phyloP scores from a whole-genome alignment of 495 filamentous ascomycete genomes.

The Aspergillus hancockii region DNA sequence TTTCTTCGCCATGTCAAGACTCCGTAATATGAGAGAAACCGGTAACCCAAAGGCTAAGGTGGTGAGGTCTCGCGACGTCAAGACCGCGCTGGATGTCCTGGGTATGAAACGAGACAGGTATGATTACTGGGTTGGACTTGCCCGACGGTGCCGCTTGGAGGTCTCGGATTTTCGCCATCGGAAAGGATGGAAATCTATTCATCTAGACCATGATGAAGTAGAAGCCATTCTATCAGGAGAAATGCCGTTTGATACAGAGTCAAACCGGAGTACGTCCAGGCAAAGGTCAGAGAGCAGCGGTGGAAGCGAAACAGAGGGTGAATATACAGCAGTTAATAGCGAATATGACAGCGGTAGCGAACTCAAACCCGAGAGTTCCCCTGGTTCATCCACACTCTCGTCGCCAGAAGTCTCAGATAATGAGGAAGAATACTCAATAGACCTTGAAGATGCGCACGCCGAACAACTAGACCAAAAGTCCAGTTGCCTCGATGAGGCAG shows the following conservation, averaged over 20 bases:
- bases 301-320: slow-evolving; percentile 23
- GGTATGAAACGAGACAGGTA: slow-evolving; percentile 37
- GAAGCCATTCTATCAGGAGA: slow-evolving; percentile 46
- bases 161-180: slow-evolving; percentile 50
- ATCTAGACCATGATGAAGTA: slow-evolving; percentile 55
- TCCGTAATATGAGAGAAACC: slow-evolving; percentile 43
- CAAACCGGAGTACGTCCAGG: slow-evolving; percentile 7
- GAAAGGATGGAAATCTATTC: slow-evolving; percentile 27
- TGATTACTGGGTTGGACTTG: slow-evolving; percentile 59
- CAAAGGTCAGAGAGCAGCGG: slow-evolving; percentile 13
- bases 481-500: slow-evolving; percentile 55
- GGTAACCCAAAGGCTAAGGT: slow-evolving; percentile 32
- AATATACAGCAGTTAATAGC: slow-evolving; percentile 17
- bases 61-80: slow-evolving; percentile 63
- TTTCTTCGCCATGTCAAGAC: slow-evolving; percentile 63
- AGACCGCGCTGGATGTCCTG: slow-evolving; percentile 58
- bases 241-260: slow-evolving; percentile 4
- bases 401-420: slow-evolving; percentile 13
- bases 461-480: slow-evolving; percentile 54
- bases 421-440: slow-evolving; percentile 20
- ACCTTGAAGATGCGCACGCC: slow-evolving; percentile 51
- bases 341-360: slow-evolving; percentile 16
- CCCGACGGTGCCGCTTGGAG: slow-evolving; percentile 59
- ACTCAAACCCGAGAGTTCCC: slow-evolving; percentile 1
- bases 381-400: slow-evolving; percentile 4